Evolutionary conservation across 1,284 basidiomycete genomes (phyloP), one percentile per base, ranked within the genome.

Genomic region (Dichomitus squalens): DNA sequence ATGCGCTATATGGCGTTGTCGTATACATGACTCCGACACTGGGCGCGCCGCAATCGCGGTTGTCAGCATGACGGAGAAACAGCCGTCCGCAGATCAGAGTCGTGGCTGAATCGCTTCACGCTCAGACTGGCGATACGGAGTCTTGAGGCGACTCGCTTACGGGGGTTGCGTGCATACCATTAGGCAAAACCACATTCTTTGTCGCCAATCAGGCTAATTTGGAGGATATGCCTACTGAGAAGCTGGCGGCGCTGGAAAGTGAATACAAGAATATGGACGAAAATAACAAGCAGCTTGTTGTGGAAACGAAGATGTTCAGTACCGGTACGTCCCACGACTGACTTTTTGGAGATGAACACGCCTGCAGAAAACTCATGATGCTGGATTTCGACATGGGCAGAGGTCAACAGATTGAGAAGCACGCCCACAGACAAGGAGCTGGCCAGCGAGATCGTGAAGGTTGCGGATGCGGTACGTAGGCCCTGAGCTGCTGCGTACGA

Each of bases 121-220:
- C n/a, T n/a, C n/a, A n/a, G n/a, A n/a, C n/a, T n/a, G n/a, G n/a
- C n/a, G n/a, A n/a, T n/a, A n/a, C n/a, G n/a, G 14, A 29, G 14
- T 12, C 14, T 44, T n/a, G 41, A 25, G 8, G 41, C 25, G 25
- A 23, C 23, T 29, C 7, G 41, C 41, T 27, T 14, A n/a, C 40
- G 18, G 9, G n/a, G 20, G 29, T 21, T 49, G 50, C 31, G 11
- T 16, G 27, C 23, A 16, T 9, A 25, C 31, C 12, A n/a, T 40
- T 72, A 89, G 93, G 92, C 12, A 96, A 95, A 72, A 90, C 87
- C 14, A 88, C 86, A 0, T 88, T 92, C 69, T 93, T 90, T 64
- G 90, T 92, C n/a, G 82, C 81, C 16, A 90, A 91, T 63, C 88
- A 92, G 69, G 78, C 79, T 7, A 85, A 82, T 44, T 75, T 90